Conservation (phyloP, 2,329 filamentous ascomycete species). For the Curvularia sp. region DNA sequence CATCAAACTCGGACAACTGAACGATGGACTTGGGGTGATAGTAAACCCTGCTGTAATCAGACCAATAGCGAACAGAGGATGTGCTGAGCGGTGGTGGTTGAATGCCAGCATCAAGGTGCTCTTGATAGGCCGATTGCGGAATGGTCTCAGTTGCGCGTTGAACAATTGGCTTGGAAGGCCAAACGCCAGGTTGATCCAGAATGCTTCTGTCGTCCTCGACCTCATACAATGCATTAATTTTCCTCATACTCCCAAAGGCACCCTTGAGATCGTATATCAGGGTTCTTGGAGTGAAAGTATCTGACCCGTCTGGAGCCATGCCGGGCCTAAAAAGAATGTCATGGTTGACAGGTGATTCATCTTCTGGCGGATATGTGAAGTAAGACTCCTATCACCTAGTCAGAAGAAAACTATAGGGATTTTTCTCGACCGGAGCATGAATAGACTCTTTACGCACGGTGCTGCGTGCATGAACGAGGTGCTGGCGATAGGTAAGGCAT, state of each 20-base stretch:
- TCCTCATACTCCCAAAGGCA: conserved; percentile 85
- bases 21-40: conserved; percentile 89
- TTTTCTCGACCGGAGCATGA: background rate
- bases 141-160: conserved; percentile 70
- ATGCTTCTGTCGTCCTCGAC: conserved; percentile 52
- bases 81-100: conserved; percentile 69
- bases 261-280: conserved; percentile 96
- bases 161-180: conserved; percentile 59
- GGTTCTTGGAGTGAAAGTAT: conserved; percentile 91
- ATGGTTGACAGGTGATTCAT: conserved; percentile 74
- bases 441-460: background rate
- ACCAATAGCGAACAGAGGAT: conserved; percentile 89
- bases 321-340: conserved; percentile 89
- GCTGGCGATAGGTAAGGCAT: background rate
- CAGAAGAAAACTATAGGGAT: background rate
- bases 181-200: conserved; percentile 38
- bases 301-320: conserved; percentile 79
- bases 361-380: conserved; percentile 81
- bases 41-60: conserved; percentile 91
- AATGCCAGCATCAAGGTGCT: conserved; percentile 75
- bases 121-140: conserved; percentile 75
- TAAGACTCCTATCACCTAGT: conserved; percentile 78
- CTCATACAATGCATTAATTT: conserved; percentile 89
- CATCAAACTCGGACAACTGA: conserved; percentile 81
- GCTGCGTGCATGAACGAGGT: background rate